Percentiles rank a stretch among this genome's conserved stretches.
phyloP scores from a whole-genome alignment of 31 red algal species.

The Porphyra umbilicalis region DNA sequence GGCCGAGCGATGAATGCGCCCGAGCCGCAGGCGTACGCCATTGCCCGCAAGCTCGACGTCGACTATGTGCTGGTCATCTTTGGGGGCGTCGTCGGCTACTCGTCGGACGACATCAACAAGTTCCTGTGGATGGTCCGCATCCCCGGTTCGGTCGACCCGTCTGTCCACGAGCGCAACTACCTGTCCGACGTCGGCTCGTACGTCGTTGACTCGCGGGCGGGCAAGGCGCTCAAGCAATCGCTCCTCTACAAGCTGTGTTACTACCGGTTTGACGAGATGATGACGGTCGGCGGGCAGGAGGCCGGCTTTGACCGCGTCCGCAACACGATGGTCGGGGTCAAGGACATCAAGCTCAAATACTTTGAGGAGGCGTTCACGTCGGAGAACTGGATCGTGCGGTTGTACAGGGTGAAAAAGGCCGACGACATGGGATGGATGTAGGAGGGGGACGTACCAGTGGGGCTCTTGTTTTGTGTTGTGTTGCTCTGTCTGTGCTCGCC shows the following conservation, averaged over 20 bases:
- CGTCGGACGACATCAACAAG: conserved; percentile 97
- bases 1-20: conserved; percentile 77
- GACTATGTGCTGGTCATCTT: conserved; percentile 97
- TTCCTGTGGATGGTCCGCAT: conserved; percentile 98
- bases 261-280: conserved; percentile 79
- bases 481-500: too few species aligned
- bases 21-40: conserved; percentile 76
- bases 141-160: conserved; percentile 73
- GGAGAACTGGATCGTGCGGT: conserved; percentile 87
- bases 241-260: conserved; percentile 94
- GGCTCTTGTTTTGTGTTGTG: not conserved
- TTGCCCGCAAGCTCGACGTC: conserved; percentile 86
- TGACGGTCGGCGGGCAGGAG: not conserved
- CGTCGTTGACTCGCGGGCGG: conserved; percentile 53
- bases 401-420: conserved; percentile 89
- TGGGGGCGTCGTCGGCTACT: conserved; percentile 87
- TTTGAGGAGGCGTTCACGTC: conserved; percentile 98
- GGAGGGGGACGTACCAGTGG: not conserved
- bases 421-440: conserved; percentile 54
- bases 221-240: conserved; percentile 52
- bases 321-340: conserved; percentile 29
- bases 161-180: conserved; percentile 74
- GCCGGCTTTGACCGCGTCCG: conserved; percentile 62
- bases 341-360: conserved; percentile 56
- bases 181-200: conserved; percentile 66